Evolutionary conservation across 2,329 filamentous ascomycete genomes (phyloP).

Genomic region (Fusarium begoniae): DNA sequence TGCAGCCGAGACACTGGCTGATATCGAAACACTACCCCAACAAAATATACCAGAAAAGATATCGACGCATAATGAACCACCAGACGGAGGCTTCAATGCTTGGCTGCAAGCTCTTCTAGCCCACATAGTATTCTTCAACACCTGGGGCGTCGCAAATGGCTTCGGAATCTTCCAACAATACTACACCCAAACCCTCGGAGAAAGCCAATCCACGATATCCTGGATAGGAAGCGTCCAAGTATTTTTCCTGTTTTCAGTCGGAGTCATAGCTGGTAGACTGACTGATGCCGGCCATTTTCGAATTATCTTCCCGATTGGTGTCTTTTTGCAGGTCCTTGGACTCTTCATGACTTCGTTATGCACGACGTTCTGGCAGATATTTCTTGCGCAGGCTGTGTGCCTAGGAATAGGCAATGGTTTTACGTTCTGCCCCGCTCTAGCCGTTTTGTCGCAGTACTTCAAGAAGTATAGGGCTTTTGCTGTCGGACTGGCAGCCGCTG

Average conservation of each 20-base stretch:
- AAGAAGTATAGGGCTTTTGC: conserved; percentile 62
- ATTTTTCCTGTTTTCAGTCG: conserved; percentile 54
- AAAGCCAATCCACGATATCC: conserved; percentile 51
- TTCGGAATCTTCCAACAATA: conserved; percentile 58
- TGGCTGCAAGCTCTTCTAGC: conserved; percentile 48
- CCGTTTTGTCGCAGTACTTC: conserved; percentile 72
- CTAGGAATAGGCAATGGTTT: conserved; percentile 63
- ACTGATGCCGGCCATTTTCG: conserved; percentile 57
- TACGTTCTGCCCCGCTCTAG: conserved; percentile 66
- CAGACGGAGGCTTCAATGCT: conserved; percentile 34
- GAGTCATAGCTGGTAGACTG: conserved; percentile 53
- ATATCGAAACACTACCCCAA: conserved; percentile 4
- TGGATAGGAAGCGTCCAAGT: conserved; percentile 58
- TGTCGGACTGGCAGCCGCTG: conserved; percentile 67
- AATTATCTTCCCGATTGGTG: conserved; percentile 49
- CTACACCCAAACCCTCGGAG: conserved; percentile 49
- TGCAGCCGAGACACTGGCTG: conserved; percentile 2
- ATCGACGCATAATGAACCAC: background rate
- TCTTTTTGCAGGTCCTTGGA: conserved; percentile 53
- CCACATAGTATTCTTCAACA: conserved; percentile 54
- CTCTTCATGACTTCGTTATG: conserved; percentile 55
- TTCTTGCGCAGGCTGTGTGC: conserved; percentile 60
- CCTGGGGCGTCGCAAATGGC: conserved; percentile 58
- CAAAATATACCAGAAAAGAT: background rate
- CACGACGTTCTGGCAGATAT: conserved; percentile 58